These are phyloP conservation scores for Botrytis tulipae DNA, from an alignment of 2,329 filamentous ascomycete species.

Conservation along the genomic window DNA sequence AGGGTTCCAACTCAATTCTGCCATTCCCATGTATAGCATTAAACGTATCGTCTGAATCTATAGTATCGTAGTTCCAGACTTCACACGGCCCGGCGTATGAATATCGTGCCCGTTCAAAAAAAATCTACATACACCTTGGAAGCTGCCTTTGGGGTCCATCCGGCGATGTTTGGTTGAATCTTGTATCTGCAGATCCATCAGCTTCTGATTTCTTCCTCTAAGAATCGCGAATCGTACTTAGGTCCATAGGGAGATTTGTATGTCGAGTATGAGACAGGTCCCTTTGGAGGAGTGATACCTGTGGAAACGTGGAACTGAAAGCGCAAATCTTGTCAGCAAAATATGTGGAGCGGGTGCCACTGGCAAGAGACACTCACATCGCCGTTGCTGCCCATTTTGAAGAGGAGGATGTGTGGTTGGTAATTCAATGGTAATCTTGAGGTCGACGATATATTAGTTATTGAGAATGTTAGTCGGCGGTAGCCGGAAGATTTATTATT, in stretches of 20 bases:
- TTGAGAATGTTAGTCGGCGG: constrained; percentile 21
- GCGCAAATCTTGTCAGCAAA: constrained; percentile 1
- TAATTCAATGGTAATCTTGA: constrained; percentile 15
- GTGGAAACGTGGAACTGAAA: constrained; percentile 28
- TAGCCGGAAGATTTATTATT: constrained; percentile 8
- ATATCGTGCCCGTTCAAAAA: neutral
- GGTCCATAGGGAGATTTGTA: constrained; percentile 66
- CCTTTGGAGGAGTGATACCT: constrained; percentile 26
- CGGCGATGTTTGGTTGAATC: constrained; percentile 54
- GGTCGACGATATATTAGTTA: constrained; percentile 9
- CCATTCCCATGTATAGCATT: neutral
- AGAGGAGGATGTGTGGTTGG: neutral
- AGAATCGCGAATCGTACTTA: constrained; percentile 50
- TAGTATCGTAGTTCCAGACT: neutral
- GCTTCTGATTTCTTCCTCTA: constrained; percentile 13
- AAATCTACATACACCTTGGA: constrained; percentile 47
- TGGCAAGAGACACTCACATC: constrained; percentile 6
- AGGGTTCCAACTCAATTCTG: constrained; percentile 2
- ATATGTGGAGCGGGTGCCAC: neutral
- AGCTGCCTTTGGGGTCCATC: constrained; percentile 50
- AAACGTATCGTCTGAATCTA: neutral
- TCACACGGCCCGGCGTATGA: too few relatives aligned
- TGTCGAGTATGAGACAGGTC: constrained; percentile 28
- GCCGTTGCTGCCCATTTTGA: constrained; percentile 17
- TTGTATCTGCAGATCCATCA: constrained; percentile 50